Base-by-base conservation (phyloP, 164 flowering plant genomes). In the Liriodendron chinense region DNA sequence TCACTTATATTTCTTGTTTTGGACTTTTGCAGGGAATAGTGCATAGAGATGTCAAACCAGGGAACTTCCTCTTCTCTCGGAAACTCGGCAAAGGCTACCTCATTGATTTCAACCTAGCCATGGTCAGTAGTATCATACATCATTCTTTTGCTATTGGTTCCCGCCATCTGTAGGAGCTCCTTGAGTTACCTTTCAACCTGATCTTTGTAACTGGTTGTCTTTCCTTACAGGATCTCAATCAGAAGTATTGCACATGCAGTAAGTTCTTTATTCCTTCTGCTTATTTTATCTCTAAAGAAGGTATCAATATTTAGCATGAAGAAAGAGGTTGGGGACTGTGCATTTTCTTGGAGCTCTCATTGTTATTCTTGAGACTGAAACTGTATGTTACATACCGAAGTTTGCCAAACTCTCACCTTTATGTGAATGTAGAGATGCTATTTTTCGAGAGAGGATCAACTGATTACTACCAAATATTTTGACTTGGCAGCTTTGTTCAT, bases 31-130 rank as follows among this genome's bases (percentile, higher is more conserved):
- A 96, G 99, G 98, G 96, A 56, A 71, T 90, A 73, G 91, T 88
- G 71, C 99, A 96, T 77, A 94, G 99, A 79, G 99, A 96, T 84
- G 90, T 96, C 43, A 96, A 96, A 80, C 99, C 99, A 74, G 98
- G 99, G 24, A 96, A 96, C 75, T 96, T 96, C 72, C 94, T 96
- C 23, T 96, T 90, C 80, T 92, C 94, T 72, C 82, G 92, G 2
- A 91, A 80, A 75, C 77, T 80, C 56, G 83, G 70, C 50, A 94
- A 89, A 83, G 99, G 99, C 48, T 93, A 89, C 80, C 92, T 96
- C 56, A 96, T 96, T 50, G 99, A 96, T 82, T 96, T 96, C 84
- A 96, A 96, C 79, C 90, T 96, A 74, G 99, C 98, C 61, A 77
- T 86, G 97, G 99, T 93, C 64, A 86, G 96, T 85, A 48, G 18